phyloP scores from a whole-genome alignment of 768 basidiomycete genomes.

The Neoboletus brunneissimus region DNA sequence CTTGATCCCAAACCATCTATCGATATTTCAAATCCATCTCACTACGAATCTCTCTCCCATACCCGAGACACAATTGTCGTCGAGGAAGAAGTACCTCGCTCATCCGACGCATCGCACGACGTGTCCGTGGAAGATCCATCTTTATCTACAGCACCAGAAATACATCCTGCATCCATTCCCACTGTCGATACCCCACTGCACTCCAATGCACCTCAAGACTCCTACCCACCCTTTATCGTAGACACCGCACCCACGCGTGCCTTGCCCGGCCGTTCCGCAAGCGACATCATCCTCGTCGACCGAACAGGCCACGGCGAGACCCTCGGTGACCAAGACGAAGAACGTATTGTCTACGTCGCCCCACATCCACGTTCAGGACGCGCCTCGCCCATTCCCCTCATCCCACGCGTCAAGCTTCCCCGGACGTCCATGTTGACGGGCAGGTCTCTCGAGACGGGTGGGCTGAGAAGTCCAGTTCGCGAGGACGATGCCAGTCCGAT shows the following conservation, averaged over 20 bases:
- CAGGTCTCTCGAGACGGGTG: background rate
- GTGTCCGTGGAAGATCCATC: background rate
- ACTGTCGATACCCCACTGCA: background rate
- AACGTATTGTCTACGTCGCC: slow-evolving; percentile 74
- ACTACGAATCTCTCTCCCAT: background rate
- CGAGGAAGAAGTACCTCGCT: background rate
- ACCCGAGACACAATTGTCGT: background rate
- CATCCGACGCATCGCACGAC: background rate
- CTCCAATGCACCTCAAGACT: background rate
- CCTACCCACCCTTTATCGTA: slow-evolving; percentile 31
- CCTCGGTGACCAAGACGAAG: slow-evolving; percentile 32
- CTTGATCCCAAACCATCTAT: no score
- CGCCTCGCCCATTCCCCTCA: slow-evolving; percentile 11
- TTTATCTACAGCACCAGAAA: background rate
- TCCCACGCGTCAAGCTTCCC: slow-evolving; percentile 18
- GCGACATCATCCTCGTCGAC: slow-evolving; percentile 26
- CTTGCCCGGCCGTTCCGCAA: slow-evolving; percentile 1
- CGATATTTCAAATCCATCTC: slow-evolving; percentile 6
- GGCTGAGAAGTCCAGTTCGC: slow-evolving; percentile 8
- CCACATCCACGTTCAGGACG: slow-evolving; percentile 55
- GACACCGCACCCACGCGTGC: slow-evolving; percentile 38
- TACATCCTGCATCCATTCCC: background rate
- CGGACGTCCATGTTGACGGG: slow-evolving; percentile 29
- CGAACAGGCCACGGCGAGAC: slow-evolving; percentile 12
- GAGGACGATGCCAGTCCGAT: slow-evolving; percentile 3